phyloP scores from a whole-genome alignment of 1,139 yeast species.

The Debaryomyces udenii region DNA sequence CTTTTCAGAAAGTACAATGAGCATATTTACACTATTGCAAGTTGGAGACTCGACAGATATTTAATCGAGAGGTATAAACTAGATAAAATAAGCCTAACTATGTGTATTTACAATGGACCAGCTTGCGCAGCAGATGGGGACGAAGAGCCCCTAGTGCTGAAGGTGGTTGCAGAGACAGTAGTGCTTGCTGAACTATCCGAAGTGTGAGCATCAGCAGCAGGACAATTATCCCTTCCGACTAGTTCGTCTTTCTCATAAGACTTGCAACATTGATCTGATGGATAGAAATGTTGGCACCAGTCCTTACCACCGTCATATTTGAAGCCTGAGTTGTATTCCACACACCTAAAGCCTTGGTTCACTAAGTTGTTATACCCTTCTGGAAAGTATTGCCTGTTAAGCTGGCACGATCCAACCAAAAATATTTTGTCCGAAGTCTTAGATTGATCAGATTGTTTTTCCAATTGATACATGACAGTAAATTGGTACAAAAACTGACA shows the following conservation, averaged over 20 bases:
- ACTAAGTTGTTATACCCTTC: slow-evolving; percentile 17
- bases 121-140: too few species aligned
- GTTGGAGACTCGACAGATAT: too few species aligned
- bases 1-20: too few species aligned
- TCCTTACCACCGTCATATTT: slow-evolving; percentile 24
- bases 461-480: slow-evolving; percentile 23
- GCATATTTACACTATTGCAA: too few species aligned
- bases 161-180: too few species aligned
- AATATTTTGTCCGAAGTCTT: slow-evolving; percentile 23
- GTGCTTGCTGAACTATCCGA: too few species aligned
- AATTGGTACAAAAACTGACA: slow-evolving; percentile 26
- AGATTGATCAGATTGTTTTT: slow-evolving; percentile 15
- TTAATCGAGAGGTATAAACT: too few species aligned
- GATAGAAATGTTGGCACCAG: slow-evolving; percentile 25
- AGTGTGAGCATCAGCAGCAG: slow-evolving; percentile 10
- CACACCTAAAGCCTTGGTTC: slow-evolving; percentile 23
- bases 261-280: slow-evolving; percentile 20
- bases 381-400: slow-evolving; percentile 19
- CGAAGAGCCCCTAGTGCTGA: too few species aligned
- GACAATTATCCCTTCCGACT: slow-evolving; percentile 20
- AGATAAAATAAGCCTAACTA: too few species aligned
- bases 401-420: slow-evolving; percentile 24
- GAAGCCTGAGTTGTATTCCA: slow-evolving; percentile 25
- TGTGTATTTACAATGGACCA: too few species aligned
- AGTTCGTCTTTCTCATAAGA: slow-evolving; percentile 20